These are phyloP conservation scores for Funneliformis caledonium DNA, from an alignment of 371 early-diverging fungal genomes.

Conservation along the genomic window DNA sequence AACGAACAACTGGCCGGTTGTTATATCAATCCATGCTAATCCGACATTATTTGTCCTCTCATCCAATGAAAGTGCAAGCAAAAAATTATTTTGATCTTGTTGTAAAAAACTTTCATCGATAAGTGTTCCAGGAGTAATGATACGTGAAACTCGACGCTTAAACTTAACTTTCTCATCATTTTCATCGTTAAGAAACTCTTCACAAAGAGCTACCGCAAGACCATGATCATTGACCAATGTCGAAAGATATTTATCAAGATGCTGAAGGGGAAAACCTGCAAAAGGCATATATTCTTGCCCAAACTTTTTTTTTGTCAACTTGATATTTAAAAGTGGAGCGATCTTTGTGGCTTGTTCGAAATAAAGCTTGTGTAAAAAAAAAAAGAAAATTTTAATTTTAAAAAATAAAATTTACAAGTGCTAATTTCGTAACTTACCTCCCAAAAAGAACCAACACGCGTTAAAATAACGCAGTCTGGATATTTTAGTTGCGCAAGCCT, in stretches of 20 bases:
- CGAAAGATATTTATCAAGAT: constrained; percentile 78
- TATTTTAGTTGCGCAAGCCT: constrained; percentile 67
- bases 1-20: constrained; percentile 88
- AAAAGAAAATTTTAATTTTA: constrained; percentile 9
- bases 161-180: constrained; percentile 55
- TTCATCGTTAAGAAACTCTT: constrained; percentile 65
- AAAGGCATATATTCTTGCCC: constrained; percentile 58
- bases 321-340: constrained; percentile 71
- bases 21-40: constrained; percentile 90
- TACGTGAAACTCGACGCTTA: constrained; percentile 73
- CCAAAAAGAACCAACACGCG: constrained; percentile 94
- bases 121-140: constrained; percentile 90
- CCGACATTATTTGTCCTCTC: constrained; percentile 55
- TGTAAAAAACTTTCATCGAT: constrained; percentile 73
- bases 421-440: constrained; percentile 60
- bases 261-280: constrained; percentile 79
- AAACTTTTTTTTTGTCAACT: constrained; percentile 62
- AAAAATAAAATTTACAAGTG: constrained; percentile 5
- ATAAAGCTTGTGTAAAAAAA: constrained; percentile 59
- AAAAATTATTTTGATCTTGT: constrained; percentile 68
- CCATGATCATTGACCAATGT: constrained; percentile 71
- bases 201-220: constrained; percentile 83
- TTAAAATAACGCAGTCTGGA: constrained; percentile 79
- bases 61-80: constrained; percentile 49
- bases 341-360: constrained; percentile 75